phyloP scores from a whole-genome alignment of 1,139 yeast genomes.

The Hemisphaericaspora xylanilytica region DNA sequence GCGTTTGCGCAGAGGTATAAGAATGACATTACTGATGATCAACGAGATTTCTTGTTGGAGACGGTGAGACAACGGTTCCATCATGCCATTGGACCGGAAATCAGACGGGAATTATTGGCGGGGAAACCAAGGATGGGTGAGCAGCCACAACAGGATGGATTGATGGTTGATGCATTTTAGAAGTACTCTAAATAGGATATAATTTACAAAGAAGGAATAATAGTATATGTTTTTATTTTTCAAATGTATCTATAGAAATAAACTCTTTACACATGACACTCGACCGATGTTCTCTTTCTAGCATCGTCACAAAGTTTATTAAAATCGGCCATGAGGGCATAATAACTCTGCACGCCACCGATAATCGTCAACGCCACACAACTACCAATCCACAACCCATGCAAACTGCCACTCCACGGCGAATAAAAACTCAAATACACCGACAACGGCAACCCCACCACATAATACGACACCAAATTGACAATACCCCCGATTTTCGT shows the following conservation, averaged over 20 bases:
- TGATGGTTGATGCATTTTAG: conserved; percentile 42
- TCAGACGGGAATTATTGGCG: conserved; percentile 87
- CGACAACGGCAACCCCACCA: conserved; percentile 53
- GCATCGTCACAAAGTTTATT: conserved; percentile 42
- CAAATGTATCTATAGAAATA: too few species aligned
- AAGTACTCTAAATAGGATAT: neutral
- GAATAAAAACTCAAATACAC: conserved; percentile 48
- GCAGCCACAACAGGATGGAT: conserved; percentile 23
- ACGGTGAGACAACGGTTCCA: conserved; percentile 90
- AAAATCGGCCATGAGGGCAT: conserved; percentile 39
- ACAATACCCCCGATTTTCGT: conserved; percentile 59
- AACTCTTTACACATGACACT: conserved; percentile 11
- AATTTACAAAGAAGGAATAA: too few species aligned
- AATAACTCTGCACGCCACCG: conserved; percentile 51
- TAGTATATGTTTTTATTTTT: neutral
- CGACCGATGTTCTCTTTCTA: conserved; percentile 31
- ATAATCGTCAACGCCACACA: conserved; percentile 51
- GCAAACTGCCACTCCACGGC: conserved; percentile 40
- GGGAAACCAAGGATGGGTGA: conserved; percentile 53
- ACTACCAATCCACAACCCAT: conserved; percentile 57
- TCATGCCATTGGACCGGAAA: conserved; percentile 87
- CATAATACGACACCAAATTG: conserved; percentile 50
- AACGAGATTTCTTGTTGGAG: conserved; percentile 87
- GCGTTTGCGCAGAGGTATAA: conserved; percentile 95
- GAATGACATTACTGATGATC: conserved; percentile 96